phyloP scores from a whole-genome alignment of 2,329 filamentous ascomycete species.

The Didymosphaeria variabile region DNA sequence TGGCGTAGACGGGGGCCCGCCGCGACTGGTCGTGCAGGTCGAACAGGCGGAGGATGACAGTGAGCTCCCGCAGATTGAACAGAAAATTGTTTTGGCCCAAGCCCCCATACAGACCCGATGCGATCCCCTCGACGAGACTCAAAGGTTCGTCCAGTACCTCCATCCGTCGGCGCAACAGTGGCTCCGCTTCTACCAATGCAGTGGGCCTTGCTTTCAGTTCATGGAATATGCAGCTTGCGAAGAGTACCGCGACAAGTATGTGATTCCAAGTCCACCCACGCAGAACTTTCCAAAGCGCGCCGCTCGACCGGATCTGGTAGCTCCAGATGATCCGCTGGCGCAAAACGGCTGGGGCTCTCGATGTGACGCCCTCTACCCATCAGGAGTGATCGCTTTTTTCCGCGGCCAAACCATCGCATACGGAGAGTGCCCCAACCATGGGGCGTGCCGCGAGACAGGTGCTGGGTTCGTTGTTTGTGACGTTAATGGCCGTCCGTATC shows the following conservation, averaged over 20 bases:
- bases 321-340: no score
- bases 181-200: conserved; percentile 5
- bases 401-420: no score
- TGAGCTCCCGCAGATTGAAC: not conserved
- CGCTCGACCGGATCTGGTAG: not conserved
- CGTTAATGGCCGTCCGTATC: no score
- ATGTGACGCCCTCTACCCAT: no score
- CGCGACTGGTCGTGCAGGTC: not conserved
- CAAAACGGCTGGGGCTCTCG: no score
- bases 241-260: not conserved
- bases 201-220: not conserved
- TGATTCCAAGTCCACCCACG: not conserved
- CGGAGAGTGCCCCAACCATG: no score
- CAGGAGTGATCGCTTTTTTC: no score
- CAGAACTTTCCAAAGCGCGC: not conserved
- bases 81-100: not conserved
- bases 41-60: not conserved
- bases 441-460: no score
- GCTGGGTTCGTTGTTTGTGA: no score
- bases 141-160: not conserved
- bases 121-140: not conserved
- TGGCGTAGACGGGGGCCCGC: not conserved
- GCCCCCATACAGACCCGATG: not conserved
- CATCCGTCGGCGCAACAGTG: not conserved
- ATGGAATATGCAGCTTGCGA: conserved; percentile 6